Evolutionary conservation across 2,329 filamentous ascomycete species (phyloP), one percentile per base, ranked within the genome.

Genomic region (Neopestalotiopsis rosae): DNA sequence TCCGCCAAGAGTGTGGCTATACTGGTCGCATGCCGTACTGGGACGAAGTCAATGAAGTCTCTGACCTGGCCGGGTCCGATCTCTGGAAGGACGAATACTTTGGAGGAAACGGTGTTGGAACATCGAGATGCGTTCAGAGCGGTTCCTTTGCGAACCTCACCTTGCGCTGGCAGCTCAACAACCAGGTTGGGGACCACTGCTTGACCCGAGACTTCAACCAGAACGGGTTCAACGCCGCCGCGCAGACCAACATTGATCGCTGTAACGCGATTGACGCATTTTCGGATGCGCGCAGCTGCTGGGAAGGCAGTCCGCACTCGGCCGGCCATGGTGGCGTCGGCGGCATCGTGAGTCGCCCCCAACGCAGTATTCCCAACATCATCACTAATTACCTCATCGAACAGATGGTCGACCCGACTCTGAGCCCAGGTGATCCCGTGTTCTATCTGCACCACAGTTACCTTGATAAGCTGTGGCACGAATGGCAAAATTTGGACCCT

Each of bases 381-480:
- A 38, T n/a, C 6, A 20, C 59, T 62, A 24, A 65, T 4, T 12
- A 30, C 6, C 14, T 5, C 5, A 7, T 12, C 20, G 4, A 17
- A 4, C 34, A 65, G 62, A 65, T 65, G 62, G 38, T 40, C 4
- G 62, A 65, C 30, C 42, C 62, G 28, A 6, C 74, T 67, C 5
- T 49, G 20, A 24, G 38, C 10, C 74, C 76, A 3, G 74, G 74
- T 24, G 76, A 79, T 59, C 73, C 75, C 28, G 49, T 79, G 0
- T 78, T 78, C 64, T 78, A 72, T 70, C 65, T 79, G 0, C 76
- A 78, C 14, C 77, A 78, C 1, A 70, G 72, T 56, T 76, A 78
- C 12, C 71, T 78, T 2, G 77, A 79, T 67, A 71, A 74, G 1
- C 68, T 70, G 13, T 79, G 76, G 74, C 65, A 61, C 61, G 30